Evolutionary conservation across 2,329 filamentous ascomycete genomes (phyloP), one percentile per base, ranked within the genome.

Genomic region (Arthrocladium fulminans): DNA sequence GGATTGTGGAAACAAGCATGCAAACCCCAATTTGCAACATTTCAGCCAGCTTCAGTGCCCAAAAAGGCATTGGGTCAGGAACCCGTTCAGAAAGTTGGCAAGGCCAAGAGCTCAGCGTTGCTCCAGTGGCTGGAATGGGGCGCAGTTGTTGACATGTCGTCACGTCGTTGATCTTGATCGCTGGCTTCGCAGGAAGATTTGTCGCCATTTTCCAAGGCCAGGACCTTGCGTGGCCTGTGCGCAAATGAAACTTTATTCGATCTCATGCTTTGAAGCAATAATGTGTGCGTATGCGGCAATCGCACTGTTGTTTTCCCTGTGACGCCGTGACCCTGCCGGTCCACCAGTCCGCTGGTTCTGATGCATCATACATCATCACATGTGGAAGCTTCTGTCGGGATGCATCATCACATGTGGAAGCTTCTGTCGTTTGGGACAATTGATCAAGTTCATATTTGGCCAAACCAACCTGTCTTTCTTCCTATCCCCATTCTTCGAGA

Each of bases 91-190:
- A n/a, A 34, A 30, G 27, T 44, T 30, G 24, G 41, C 41, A 44
- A n/a, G n/a, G n/a, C n/a, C n/a, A n/a, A n/a, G n/a, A n/a, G n/a
- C n/a, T n/a, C n/a, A n/a, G n/a, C n/a, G n/a, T n/a, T n/a, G n/a
- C n/a, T n/a, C n/a, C n/a, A n/a, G n/a, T n/a, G n/a, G n/a, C n/a
- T n/a, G n/a, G n/a, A n/a, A n/a, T n/a, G n/a, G n/a, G n/a, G n/a
- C n/a, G 17, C 19, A 30, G 20, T 35, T 45, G 42, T 45, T 45
- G 42, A 45, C 42, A 10, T 35, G 29, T 35, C 42, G 42, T 45
- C 42, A 45, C 37, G 22, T 10, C 12, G 13, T 35, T 24, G 39
- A 42, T 42, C 39, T 10, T 25, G 4, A 13, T 42, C n/a, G n/a
- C n/a, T 35, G 32, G 32, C 32, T 35, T 7, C 32, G 6, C 13